Evolutionary conservation across 768 basidiomycete species (phyloP).

Genomic region (Hygrophorus russula): DNA sequence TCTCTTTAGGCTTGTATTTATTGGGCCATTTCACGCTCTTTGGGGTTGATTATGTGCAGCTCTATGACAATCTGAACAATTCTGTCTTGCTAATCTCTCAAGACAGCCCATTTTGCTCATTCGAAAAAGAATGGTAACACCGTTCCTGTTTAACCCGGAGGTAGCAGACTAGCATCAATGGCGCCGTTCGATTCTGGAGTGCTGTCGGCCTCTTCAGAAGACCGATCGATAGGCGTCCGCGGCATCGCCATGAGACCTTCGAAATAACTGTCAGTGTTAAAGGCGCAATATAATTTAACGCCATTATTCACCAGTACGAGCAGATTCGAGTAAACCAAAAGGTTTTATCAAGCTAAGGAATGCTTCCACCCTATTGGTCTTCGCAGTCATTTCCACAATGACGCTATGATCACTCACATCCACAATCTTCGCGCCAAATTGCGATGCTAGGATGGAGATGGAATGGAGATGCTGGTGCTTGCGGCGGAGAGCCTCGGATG

Average conservation of each 20-base stretch:
- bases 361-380: constrained; percentile 84
- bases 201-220: constrained; percentile 45
- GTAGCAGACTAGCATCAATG: constrained; percentile 88
- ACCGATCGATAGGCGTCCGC: constrained; percentile 72
- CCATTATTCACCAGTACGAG: constrained; percentile 67
- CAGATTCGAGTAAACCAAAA: constrained; percentile 92
- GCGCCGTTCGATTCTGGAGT: constrained; percentile 35
- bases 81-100: not conserved
- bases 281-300: constrained; percentile 1
- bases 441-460: constrained; percentile 71
- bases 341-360: constrained; percentile 88
- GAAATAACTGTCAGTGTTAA: not conserved
- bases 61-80: not conserved
- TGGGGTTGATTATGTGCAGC: too few relatives aligned
- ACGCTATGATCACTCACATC: constrained; percentile 93
- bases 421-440: constrained; percentile 89
- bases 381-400: constrained; percentile 91
- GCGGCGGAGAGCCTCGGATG: constrained; percentile 77
- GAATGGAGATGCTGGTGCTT: constrained; percentile 87
- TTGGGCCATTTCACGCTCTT: too few relatives aligned
- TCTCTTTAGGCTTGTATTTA: too few relatives aligned
- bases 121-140: not conserved
- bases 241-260: constrained; percentile 97
- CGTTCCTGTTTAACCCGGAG: constrained; percentile 61
- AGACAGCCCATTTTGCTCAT: not conserved